Evolutionary conservation across 1,284 basidiomycete genomes (phyloP).

Genomic region (Cryptococcus wingfieldii): DNA sequence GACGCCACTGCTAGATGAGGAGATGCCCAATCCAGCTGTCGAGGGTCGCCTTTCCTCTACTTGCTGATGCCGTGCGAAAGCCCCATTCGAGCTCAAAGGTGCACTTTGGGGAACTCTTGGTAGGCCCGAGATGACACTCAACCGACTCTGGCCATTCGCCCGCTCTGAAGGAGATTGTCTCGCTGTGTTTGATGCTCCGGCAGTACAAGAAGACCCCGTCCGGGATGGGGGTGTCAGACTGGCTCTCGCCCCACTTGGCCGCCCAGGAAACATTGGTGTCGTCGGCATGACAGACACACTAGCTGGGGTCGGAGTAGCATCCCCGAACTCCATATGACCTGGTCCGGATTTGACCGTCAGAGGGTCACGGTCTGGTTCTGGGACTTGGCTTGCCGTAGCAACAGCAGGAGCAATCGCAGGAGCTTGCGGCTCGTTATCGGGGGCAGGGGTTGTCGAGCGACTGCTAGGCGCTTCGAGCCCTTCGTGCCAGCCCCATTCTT

Average conservation of each 20-base stretch:
- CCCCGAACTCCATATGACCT: constrained; percentile 6
- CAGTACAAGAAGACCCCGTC: not conserved
- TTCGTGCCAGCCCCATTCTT: constrained; percentile 46
- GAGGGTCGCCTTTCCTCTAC: not conserved
- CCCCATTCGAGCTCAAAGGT: not conserved
- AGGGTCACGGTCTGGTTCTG: not conserved
- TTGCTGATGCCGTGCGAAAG: not conserved
- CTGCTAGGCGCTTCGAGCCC: constrained; percentile 32
- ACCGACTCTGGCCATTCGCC: constrained; percentile 6
- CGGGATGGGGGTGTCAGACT: not conserved
- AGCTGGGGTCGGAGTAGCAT: constrained; percentile 12
- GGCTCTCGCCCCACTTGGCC: not conserved
- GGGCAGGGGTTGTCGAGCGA: constrained; percentile 15
- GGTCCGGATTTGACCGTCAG: not conserved
- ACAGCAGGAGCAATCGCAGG: not conserved
- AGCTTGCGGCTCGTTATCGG: not conserved
- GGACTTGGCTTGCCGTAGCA: not conserved
- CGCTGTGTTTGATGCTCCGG: constrained; percentile 3
- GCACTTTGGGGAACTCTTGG: constrained; percentile 14
- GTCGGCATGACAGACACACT: constrained; percentile 6
- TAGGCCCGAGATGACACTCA: constrained; percentile 5
- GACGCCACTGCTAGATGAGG: not conserved
- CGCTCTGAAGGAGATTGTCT: constrained; percentile 14
- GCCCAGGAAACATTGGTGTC: not conserved
- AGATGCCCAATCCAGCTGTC: not conserved